These are phyloP conservation scores for Penicillium olsonii DNA, from an alignment of 2,329 filamentous ascomycete genomes.

Conservation along the genomic window DNA sequence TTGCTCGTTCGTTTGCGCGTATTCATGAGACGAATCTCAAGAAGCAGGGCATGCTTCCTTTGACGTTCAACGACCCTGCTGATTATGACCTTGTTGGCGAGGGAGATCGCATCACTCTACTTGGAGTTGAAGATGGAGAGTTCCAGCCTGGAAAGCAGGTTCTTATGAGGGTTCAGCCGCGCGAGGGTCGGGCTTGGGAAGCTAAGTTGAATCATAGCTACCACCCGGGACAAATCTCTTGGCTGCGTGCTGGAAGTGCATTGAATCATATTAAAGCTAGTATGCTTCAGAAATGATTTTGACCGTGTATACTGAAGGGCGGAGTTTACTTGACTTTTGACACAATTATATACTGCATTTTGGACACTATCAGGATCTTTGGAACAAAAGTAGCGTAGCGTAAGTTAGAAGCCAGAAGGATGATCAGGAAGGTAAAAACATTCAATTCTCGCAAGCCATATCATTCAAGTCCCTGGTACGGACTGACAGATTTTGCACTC, in stretches of 20 bases:
- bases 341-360: too few species aligned
- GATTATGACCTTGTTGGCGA: slow-evolving; percentile 69
- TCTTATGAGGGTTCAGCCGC: slow-evolving; percentile 28
- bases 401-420: too few species aligned
- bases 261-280: slow-evolving; percentile 35
- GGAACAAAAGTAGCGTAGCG: too few species aligned
- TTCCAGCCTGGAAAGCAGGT: slow-evolving; percentile 31
- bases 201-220: slow-evolving; percentile 36
- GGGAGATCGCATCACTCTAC: slow-evolving; percentile 20
- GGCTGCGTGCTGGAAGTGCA: slow-evolving; percentile 38
- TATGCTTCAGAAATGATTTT: background rate
- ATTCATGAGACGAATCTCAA: slow-evolving; percentile 99
- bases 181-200: slow-evolving; percentile 24
- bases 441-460: too few species aligned
- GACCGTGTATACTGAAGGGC: background rate
- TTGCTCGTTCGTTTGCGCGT: slow-evolving; percentile 89
- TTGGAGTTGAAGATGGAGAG: slow-evolving; percentile 24
- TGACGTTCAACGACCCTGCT: slow-evolving; percentile 85
- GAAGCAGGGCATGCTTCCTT: slow-evolving; percentile 99
- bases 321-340: background rate
- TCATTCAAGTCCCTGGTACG: too few species aligned
- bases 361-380: too few species aligned
- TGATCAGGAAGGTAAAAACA: too few species aligned
- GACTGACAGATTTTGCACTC: too few species aligned
- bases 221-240: slow-evolving; percentile 34